Percentiles rank a stretch among this genome's conserved stretches.
phyloP scores from a whole-genome alignment of 306 rosid genomes.

The Delonix regia region DNA sequence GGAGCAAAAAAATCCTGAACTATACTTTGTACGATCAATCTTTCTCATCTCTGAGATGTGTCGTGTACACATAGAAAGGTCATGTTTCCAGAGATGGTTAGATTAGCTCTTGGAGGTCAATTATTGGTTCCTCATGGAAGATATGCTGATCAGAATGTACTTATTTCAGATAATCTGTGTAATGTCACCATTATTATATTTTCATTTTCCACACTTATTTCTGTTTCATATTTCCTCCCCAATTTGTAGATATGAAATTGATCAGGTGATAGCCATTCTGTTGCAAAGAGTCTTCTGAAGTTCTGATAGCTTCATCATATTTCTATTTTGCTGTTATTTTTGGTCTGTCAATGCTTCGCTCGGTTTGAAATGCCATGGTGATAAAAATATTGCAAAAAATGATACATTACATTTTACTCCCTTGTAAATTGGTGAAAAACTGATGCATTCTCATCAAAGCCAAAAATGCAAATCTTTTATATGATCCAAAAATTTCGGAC shows the following conservation, averaged over 20 bases:
- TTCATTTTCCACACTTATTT: not conserved
- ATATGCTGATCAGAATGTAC: not conserved
- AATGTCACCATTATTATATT: not conserved
- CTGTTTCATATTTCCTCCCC: not conserved
- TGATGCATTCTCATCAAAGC: not conserved
- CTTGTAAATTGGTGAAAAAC: not conserved
- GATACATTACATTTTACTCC: not conserved
- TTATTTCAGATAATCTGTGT: not conserved
- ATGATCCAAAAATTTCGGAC: conserved; percentile 1
- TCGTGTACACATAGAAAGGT: not conserved
- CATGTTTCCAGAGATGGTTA: not conserved
- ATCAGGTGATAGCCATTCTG: not conserved
- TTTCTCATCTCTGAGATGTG: not conserved
- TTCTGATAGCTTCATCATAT: not conserved
- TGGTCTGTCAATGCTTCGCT: not conserved
- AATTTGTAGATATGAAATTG: not conserved
- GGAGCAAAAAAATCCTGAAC: not conserved
- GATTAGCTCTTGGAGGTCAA: not conserved
- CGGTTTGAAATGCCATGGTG: not conserved
- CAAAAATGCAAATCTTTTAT: not conserved
- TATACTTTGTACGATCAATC: not conserved
- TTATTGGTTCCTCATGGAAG: not conserved
- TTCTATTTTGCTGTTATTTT: not conserved
- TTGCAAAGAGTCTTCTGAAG: not conserved
- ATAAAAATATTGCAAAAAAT: not conserved